Evolutionary conservation across 2,329 filamentous ascomycete genomes (phyloP), one percentile per base, ranked within the genome.

Genomic region (Diatrype stigma): DNA sequence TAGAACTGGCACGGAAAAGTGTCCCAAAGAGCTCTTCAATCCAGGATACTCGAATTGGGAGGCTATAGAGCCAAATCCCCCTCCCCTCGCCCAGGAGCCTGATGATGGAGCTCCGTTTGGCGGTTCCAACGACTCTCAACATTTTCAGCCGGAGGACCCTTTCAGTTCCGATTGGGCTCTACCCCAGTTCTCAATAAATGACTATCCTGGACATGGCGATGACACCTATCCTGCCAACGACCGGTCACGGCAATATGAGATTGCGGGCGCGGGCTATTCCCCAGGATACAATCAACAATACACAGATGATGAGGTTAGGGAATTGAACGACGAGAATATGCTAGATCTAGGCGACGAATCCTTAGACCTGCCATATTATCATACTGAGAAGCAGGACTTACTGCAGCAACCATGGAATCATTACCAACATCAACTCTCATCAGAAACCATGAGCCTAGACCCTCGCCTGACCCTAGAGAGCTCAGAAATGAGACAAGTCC

Each of bases 1-100:
- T 19, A 59, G 50, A 3, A 51, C 40, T 17, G 26, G 45, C 22
- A 56, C 52, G 3, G 53, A 56, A 23, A 57, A 49, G 40, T n/a
- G 11, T 14, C 22, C 40, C 21, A 44, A 44, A 44, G 40, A 28
- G 2, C 22, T 23, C 12, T 11, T 12, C 14, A 28, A 11, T 23
- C 22, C 40, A 3, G 12, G 22, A 4, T 10, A 30, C 5, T 30
- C 26, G 26, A 23, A 23, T 12, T 16, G 6, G 19, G 40, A 44
- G 2, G 21, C 3, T 44, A 19, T 11, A n/a, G 40, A 28, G 16
- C 12, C 22, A 7, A 16, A n/a, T 11, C 19, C 19, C 6, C 17
- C 19, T 40, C 17, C 37, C 16, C 19, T 10, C 37, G 17, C 19
- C 17, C 11, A 40, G 12, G 37, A 40, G 19, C 37, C 37, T 7